phyloP scores from a whole-genome alignment of 768 basidiomycete genomes.

The Asterophora lycoperdoides region DNA sequence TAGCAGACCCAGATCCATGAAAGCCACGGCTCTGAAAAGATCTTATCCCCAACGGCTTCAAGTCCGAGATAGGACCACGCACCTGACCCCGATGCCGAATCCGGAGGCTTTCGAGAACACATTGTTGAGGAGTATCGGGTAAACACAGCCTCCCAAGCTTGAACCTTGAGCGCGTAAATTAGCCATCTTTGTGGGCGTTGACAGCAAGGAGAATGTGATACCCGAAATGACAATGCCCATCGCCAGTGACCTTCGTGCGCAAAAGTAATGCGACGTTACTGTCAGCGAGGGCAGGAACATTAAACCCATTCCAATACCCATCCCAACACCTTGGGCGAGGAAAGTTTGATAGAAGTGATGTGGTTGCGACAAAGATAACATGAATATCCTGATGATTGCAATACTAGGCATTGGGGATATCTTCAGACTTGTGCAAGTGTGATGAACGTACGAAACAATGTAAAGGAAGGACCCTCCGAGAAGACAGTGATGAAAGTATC shows the following conservation, averaged over 20 bases:
- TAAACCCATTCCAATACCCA: slow-evolving; percentile 53
- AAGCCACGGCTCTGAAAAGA: slow-evolving; percentile 36
- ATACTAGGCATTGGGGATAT: background rate
- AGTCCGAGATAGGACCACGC: slow-evolving; percentile 19
- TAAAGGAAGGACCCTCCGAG: slow-evolving; percentile 36
- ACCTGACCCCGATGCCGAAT: slow-evolving; percentile 43
- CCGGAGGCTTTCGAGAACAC: slow-evolving; percentile 34
- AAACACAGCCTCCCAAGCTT: slow-evolving; percentile 47
- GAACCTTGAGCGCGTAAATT: slow-evolving; percentile 26
- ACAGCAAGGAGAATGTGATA: slow-evolving; percentile 13
- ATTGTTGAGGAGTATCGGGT: slow-evolving; percentile 50
- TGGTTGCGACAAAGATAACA: slow-evolving; percentile 46
- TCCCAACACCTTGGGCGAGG: slow-evolving; percentile 51
- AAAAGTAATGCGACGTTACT: slow-evolving; percentile 53
- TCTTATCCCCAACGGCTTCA: slow-evolving; percentile 19
- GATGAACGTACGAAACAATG: slow-evolving; percentile 35
- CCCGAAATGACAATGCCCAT: slow-evolving; percentile 55
- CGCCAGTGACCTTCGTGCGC: slow-evolving; percentile 41
- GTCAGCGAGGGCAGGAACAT: slow-evolving; percentile 51
- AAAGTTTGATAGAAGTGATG: slow-evolving; percentile 50
- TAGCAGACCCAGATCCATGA: slow-evolving; percentile 42
- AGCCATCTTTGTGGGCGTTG: background rate
- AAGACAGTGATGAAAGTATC: slow-evolving; percentile 44
- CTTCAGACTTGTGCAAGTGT: background rate
- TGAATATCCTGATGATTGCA: slow-evolving; percentile 37